phyloP scores from a whole-genome alignment of 768 basidiomycete species.

The Leccinum barrowsii region DNA sequence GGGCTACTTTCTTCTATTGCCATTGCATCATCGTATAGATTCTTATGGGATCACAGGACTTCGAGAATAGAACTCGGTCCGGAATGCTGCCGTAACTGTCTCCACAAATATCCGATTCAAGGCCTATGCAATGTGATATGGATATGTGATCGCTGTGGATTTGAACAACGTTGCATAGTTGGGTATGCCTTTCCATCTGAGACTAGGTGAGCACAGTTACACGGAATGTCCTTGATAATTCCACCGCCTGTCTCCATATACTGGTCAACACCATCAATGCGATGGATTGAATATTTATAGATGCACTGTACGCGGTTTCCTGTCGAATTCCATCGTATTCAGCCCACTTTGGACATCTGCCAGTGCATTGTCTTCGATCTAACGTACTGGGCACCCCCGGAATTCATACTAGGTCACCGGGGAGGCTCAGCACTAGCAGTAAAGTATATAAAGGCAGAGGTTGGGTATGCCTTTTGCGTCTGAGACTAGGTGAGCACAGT shows the following conservation, averaged over 20 bases:
- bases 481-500: neutral
- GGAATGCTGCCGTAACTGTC: neutral
- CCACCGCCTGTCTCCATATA: neutral
- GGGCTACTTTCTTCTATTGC: neutral
- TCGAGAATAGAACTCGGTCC: neutral
- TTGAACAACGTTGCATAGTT: neutral
- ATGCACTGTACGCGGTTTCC: neutral
- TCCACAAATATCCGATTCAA: neutral
- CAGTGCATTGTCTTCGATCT: neutral
- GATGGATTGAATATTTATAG: neutral
- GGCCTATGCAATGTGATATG: neutral
- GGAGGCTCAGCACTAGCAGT: neutral
- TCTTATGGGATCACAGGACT: neutral
- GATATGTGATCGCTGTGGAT: neutral
- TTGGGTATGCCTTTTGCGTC: neutral
- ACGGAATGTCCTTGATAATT: neutral
- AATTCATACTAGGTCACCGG: neutral
- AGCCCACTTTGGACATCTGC: constrained; percentile 1
- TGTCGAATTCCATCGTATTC: neutral
- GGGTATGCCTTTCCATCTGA: neutral
- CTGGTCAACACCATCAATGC: neutral
- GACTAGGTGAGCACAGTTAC: neutral
- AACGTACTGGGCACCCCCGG: neutral
- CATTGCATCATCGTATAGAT: neutral
- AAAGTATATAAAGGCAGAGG: constrained; percentile 12